Percentiles rank a stretch among this genome's conserved stretches.
phyloP scores from a whole-genome alignment of 1,284 basidiomycete genomes.

The Ustilago cynodontis region DNA sequence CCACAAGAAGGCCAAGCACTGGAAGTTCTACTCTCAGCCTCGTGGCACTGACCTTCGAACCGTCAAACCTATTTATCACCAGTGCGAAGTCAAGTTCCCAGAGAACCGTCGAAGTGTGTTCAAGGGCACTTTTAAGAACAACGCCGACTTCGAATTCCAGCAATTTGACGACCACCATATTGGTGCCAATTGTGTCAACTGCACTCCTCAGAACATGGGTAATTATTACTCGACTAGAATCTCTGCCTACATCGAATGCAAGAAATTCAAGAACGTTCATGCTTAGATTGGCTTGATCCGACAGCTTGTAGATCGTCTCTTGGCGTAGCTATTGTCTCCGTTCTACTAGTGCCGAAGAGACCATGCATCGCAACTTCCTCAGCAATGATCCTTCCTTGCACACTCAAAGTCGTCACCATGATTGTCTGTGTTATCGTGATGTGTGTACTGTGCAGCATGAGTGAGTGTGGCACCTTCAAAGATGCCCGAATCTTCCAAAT shows the following conservation, averaged over 20 bases:
- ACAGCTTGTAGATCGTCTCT: too few species aligned
- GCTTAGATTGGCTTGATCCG: background rate
- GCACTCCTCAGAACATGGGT: conserved; percentile 8
- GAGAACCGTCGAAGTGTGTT: background rate
- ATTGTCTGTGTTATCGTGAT: too few species aligned
- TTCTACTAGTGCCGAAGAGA: too few species aligned
- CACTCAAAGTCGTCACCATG: too few species aligned
- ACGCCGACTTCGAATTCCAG: conserved; percentile 16
- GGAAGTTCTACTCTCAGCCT: conserved; percentile 9
- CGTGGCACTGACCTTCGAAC: conserved; percentile 9
- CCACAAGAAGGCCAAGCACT: conserved; percentile 19
- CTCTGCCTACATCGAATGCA: conserved; percentile 13
- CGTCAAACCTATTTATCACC: conserved; percentile 13
- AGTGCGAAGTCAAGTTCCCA: background rate
- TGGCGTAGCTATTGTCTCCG: too few species aligned
- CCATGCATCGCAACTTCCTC: too few species aligned
- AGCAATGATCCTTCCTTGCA: too few species aligned
- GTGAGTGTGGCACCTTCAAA: too few species aligned
- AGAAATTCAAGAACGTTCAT: background rate
- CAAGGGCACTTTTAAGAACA: background rate
- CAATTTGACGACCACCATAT: conserved; percentile 11
- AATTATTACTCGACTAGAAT: conserved; percentile 18
- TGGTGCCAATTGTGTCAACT: conserved; percentile 31
- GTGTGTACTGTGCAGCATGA: too few species aligned
- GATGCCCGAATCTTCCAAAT: too few species aligned